Evolutionary conservation across 306 rosid species (phyloP).

Genomic region (Echinosophora koreensis): DNA sequence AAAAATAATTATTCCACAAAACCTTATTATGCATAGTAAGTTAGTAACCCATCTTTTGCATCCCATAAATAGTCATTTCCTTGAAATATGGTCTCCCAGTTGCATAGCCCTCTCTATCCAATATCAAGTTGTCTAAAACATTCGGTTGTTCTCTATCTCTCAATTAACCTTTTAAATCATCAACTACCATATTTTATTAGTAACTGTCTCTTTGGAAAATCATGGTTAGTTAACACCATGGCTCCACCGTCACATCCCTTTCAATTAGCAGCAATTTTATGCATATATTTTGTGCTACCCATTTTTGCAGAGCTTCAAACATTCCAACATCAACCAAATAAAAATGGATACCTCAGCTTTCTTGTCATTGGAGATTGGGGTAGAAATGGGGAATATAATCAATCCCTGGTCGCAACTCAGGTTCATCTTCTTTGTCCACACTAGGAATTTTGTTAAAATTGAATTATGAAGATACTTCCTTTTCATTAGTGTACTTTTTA

Average conservation of each 20-base stretch:
- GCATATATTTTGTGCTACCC: slow-evolving; percentile 28
- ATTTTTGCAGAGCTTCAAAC: slow-evolving; percentile 39
- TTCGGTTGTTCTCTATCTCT: slow-evolving; percentile 8
- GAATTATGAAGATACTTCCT: not conserved
- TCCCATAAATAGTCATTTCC: slow-evolving; percentile 40
- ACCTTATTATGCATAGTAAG: not conserved
- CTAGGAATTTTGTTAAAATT: not conserved
- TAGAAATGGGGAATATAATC: slow-evolving; percentile 54
- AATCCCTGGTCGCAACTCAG: slow-evolving; percentile 54
- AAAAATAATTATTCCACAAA: slow-evolving; percentile 17
- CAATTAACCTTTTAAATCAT: not conserved
- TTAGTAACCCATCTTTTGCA: slow-evolving; percentile 16
- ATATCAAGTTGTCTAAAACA: not conserved
- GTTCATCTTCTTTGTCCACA: slow-evolving; percentile 19
- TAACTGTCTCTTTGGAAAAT: not conserved
- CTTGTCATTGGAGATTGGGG: slow-evolving; percentile 62
- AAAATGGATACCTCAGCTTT: slow-evolving; percentile 41
- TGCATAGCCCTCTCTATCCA: slow-evolving; percentile 4
- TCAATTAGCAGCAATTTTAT: slow-evolving; percentile 18
- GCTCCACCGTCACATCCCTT: slow-evolving; percentile 4
- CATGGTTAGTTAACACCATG: slow-evolving; percentile 39
- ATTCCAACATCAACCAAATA: slow-evolving; percentile 43
- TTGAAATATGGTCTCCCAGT: slow-evolving; percentile 37
- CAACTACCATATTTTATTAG: not conserved
- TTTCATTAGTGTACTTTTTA: not conserved